Evolutionary conservation across 2,329 filamentous ascomycete species (phyloP), one percentile per base, ranked within the genome.

Genomic region (Colletotrichum echinochloae): DNA sequence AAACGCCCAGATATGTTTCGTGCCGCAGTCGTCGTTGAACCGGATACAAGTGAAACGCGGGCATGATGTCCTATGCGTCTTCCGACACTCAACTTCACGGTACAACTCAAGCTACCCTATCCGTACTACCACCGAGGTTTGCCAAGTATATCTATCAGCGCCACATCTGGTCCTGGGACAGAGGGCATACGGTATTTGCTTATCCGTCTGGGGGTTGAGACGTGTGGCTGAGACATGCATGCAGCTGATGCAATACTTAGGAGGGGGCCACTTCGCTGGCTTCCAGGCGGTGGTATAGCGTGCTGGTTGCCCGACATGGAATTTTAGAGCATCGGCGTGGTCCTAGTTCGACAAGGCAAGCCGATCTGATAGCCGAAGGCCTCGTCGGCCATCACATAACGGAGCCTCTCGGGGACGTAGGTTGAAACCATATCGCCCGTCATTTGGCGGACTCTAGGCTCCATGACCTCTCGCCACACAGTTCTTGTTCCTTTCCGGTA

Each of bases 191-290:
- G 7, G n/a, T 14, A 51, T 20, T n/a, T 39, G n/a, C 44, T 52
- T 44, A n/a, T 59, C 7, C 35, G 48, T 37, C 48, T 26, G 26
- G 28, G 20, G 56, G 41, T 46, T 51, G 51, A 23, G 64, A 61
- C 56, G 57, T 55, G 57, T 55, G 64, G 64, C 64, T 66, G 57
- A 66, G 64, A 66, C 67, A 70, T 61, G 67, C 49, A 66, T 66
- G 51, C 57, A 49, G 35, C 55, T 60, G 41, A 33, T 44, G 28
- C 54, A n/a, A n/a, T n/a, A n/a, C n/a, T n/a, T 55, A 46, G n/a
- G 52, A 44, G 48, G 23, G 44, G 54, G 60, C 30, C 26, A 56
- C 39, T 26, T 61, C 54, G 30, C 30, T 37, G n/a, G 26, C 33
- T 30, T 39, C 18, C 16, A 37, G 12, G 30, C 49, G 6, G 52